Conservation (phyloP, 2,329 filamentous ascomycete genomes). For the Cercospora citrullina region DNA sequence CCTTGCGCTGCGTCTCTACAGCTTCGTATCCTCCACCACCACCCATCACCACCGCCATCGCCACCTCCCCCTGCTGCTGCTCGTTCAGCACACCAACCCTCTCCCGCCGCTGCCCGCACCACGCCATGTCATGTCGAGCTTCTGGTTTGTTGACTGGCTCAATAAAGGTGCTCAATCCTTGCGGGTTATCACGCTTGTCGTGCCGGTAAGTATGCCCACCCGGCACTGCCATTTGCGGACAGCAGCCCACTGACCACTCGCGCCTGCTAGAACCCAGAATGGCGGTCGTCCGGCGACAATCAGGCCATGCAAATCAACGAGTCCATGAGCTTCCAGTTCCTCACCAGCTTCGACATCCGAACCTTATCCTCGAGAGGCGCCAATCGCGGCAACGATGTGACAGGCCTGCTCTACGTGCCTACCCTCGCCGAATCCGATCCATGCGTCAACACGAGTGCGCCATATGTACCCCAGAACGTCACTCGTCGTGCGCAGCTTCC, state of each 20-base stretch:
- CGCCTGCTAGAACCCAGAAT: constrained; percentile 28
- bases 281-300: constrained; percentile 15
- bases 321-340: constrained; percentile 41
- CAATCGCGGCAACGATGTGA: constrained; percentile 61
- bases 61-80: not conserved
- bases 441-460: constrained; percentile 63
- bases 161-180: constrained; percentile 34
- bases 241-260: not conserved
- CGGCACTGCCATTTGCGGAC: not conserved
- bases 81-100: not conserved
- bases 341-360: constrained; percentile 59
- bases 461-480: constrained; percentile 72
- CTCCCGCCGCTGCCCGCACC: not conserved
- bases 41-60: not conserved
- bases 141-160: constrained; percentile 23
- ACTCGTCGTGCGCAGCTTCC: constrained; percentile 70
- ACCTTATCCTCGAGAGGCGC: constrained; percentile 72
- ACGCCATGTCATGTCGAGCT: constrained; percentile 19
- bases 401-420: constrained; percentile 84
- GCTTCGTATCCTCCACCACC: not conserved
- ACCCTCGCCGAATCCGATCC: constrained; percentile 58
- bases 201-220: constrained; percentile 23
- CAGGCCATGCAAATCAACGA: constrained; percentile 27
- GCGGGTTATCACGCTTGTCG: constrained; percentile 34
- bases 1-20: not conserved